Base-by-base conservation (phyloP, 768 basidiomycete species). In the Neoboletus subvelutipes region DNA sequence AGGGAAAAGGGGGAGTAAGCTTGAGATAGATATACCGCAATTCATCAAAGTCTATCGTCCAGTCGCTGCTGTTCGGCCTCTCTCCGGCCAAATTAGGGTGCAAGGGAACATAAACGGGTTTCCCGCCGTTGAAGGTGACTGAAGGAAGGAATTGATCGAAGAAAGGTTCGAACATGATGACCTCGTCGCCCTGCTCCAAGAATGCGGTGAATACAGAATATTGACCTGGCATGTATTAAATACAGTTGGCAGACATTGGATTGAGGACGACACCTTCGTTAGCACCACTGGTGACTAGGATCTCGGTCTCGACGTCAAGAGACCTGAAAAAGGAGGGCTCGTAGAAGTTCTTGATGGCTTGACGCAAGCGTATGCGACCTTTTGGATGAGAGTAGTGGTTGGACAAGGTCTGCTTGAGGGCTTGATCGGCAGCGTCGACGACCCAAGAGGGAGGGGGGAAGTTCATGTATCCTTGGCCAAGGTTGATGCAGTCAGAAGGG, bases 101-200 rank as follows among this genome's bases (percentile, higher is more conserved):
- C 22, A 99, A 78, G 5, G 97, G 96, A 11, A 99, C 94, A 68
- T 92, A 98, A 46, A 98, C 87, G 13, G 95, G 94, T 59, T 83
- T 86, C 45, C 94, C 96, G 31, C 91, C 92, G 65, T 96, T 94
- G 83, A 98, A 97, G 29, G 88, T 90, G 51, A 96, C 88, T 7
- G 91, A 92, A 24, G 94, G 89, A 50, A 94, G 81, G 71, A 94
- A 96, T 71, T 98, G 95, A 68, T 98, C 95, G 68, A 97, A 98
- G 80, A 93, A 97, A 2, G 95, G 96, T 74, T 98, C 97, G 67
- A 98, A 95, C 83, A 98, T 87, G 73, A 99, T 96, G 60, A 98
- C 96, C 72, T 99, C 97, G 67, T 98, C 97, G 4, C 90, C 96
- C 37, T 83, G 80, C 59, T 98, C 88, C 39, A 97, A 74, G 76